Evolutionary conservation across 1,139 yeast genomes (phyloP).

Genomic region (Zygoascus sp.): DNA sequence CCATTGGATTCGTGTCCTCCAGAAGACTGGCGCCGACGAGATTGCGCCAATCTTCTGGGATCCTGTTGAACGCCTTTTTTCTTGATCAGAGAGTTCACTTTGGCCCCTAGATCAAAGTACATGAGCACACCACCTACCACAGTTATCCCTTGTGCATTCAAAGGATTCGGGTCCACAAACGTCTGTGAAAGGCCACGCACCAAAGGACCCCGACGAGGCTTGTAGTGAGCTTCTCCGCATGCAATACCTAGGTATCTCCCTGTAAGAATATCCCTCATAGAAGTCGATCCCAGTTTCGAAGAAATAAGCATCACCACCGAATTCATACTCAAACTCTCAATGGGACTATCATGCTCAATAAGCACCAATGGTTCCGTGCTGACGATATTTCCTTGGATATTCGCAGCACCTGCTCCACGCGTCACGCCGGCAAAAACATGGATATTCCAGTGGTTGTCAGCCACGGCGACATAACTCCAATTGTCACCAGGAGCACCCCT

Average conservation of each 20-base stretch:
- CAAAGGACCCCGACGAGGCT: slow-evolving; percentile 7
- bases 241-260: slow-evolving; percentile 38
- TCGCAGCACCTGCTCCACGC: slow-evolving; percentile 36
- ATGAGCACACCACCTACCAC: slow-evolving; percentile 49
- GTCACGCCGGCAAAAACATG: slow-evolving; percentile 32
- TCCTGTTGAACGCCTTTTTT: slow-evolving; percentile 31
- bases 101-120: slow-evolving; percentile 58
- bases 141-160: slow-evolving; percentile 49
- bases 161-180: slow-evolving; percentile 41
- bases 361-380: slow-evolving; percentile 31
- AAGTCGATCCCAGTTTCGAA: slow-evolving; percentile 59
- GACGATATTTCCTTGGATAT: slow-evolving; percentile 28
- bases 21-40: slow-evolving; percentile 12
- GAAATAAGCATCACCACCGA: slow-evolving; percentile 51
- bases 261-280: slow-evolving; percentile 57
- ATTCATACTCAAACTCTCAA: slow-evolving; percentile 39
- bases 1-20: slow-evolving; percentile 3
- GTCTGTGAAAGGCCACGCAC: slow-evolving; percentile 5
- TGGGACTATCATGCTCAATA: slow-evolving; percentile 18
- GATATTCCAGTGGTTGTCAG: slow-evolving; percentile 38
- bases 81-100: slow-evolving; percentile 23
- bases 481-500: slow-evolving; percentile 49
- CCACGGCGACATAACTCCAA: slow-evolving; percentile 48
- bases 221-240: slow-evolving; percentile 11
- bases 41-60: slow-evolving; percentile 19